Base-by-base conservation (phyloP, 2,329 filamentous ascomycete species). In the Monosporascus sp. region DNA sequence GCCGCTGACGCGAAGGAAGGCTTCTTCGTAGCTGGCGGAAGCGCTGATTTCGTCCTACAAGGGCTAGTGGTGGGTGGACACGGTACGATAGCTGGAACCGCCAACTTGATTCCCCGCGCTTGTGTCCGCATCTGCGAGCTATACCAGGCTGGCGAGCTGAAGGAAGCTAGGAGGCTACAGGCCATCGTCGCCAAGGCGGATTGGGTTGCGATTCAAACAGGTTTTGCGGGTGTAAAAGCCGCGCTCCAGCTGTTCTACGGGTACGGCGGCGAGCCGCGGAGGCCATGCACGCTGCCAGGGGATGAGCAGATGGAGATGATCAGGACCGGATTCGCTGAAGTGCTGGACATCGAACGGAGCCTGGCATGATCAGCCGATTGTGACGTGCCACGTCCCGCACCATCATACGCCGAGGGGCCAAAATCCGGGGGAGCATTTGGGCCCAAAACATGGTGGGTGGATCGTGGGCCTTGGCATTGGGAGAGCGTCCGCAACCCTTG, bases 21-120 rank as follows among this genome's bases (percentile, higher is more conserved):
- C 22, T 91, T 91, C 74, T 77, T 88, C 65, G 86, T 86, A 55
- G 81, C 87, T 62, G 87, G 86, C 43, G 88, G 88, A 52, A 87
- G 83, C 48, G 86, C 86, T 50, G 87, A 91, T 71, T 90, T 90
- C 69, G 86, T 84, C 14, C 70, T 91, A 14, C 87, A 89, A 68
- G 85, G 84, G 1, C 70, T 89, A 40, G 77, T 87, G 44, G 86
- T 83, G 4, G 88, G 87, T 24, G 87, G 85, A 3, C 81, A 86
- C 53, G 88, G 88, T 37, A 80, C 88, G 63, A 87, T 91, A 57
- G 84, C 82, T 15, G 88, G 88, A n/a, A 77, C 88, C 52, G 88
- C 81, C 41, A 91, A 92, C 68, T 74, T 91, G 47, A 77, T 84
- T 2, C 88, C 86, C 7, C 80, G 81, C 63, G 74, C 85, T 7